Base-by-base conservation (phyloP, 2,329 filamentous ascomycete genomes). In the Dichotomopilus funicola region DNA sequence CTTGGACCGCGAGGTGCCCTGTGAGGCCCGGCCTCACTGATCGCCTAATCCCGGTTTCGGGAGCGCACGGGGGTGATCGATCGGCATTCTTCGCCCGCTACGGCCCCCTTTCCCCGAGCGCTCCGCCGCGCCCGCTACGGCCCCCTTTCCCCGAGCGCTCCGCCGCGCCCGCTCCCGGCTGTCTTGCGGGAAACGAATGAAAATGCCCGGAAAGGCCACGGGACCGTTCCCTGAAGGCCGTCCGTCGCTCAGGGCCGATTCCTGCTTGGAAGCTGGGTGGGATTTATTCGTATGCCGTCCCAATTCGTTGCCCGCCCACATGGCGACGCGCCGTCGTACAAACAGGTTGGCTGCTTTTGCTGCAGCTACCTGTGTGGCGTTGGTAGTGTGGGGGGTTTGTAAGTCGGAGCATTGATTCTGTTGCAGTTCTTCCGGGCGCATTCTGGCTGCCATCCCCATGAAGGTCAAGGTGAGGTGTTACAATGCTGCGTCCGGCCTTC, bases 171-270 rank as follows among this genome's bases (percentile, higher is more conserved):
- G 41, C 36, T 13, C 52, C 51, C 47, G 48, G 40, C 27, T 12
- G 12, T n/a, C 38, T 41, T 13, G 6, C 13, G 47, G 13, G 40
- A 61, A 65, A 61, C 72, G 71, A 75, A 75, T 74, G 63, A 66
- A 66, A 71, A 60, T 64, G 59, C 67, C 64, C 65, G 61, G 62
- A 69, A 52, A 59, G 63, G 58, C 70, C 73, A 75, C 72, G 73
- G 68, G 72, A 60, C 49, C 57, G 59, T 53, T 55, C 55, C 35
- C 33, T 45, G 42, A 59, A 49, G 49, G 46, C 53, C 48, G 19
- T 27, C 19, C 19, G 19, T 27, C 19, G 3, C 19, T 27, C 19
- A 27, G 19, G 19, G 19, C 19, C 19, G 19, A 3, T 27, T 27
- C 19, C 19, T 27, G 19, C 19, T 27, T 27, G 19, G 19, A 27